Conservation (phyloP, 768 basidiomycete species). For the Candolleomyces aberdarensis region DNA sequence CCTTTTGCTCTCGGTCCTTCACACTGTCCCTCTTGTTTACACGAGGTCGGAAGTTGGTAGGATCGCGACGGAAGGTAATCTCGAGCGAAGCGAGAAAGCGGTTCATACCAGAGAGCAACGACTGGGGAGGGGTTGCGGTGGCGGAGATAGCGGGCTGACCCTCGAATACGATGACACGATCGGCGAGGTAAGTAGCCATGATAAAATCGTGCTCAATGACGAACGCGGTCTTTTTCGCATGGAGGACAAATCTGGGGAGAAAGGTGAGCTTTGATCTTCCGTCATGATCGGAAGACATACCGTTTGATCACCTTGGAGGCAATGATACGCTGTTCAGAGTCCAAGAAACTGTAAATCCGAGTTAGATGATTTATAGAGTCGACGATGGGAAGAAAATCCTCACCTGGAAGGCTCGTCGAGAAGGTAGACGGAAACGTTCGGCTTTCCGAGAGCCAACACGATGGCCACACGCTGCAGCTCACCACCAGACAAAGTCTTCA, state of each 20-base stretch:
- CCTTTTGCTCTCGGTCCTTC: conserved; percentile 86
- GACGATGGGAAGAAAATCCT: conserved; percentile 17
- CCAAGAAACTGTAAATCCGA: conserved; percentile 68
- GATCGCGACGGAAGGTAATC: conserved; percentile 98
- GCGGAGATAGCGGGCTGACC: conserved; percentile 84
- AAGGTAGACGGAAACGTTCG: conserved; percentile 75
- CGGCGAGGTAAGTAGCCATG: conserved; percentile 99
- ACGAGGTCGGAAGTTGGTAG: conserved; percentile 87
- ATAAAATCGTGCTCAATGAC: conserved; percentile 99
- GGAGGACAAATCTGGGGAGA: conserved; percentile 72
- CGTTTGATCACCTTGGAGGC: conserved; percentile 96
- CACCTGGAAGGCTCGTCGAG: conserved; percentile 91
- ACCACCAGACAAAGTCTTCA: conserved; percentile 97
- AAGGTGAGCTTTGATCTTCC: too few relatives aligned
- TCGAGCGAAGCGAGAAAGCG: conserved; percentile 93
- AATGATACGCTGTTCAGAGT: conserved; percentile 99
- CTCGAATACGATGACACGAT: conserved; percentile 93
- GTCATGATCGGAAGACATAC: too few relatives aligned
- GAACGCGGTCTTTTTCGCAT: conserved; percentile 97
- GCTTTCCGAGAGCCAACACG: conserved; percentile 79
- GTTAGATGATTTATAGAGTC: neutral
- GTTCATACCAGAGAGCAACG: conserved; percentile 96
- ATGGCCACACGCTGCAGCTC: conserved; percentile 98
- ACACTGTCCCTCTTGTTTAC: conserved; percentile 84
- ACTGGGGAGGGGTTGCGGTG: conserved; percentile 94